Evolutionary conservation across 139 green algal species (phyloP), one percentile per base, ranked within the genome.

Genomic region (Chlorella sp.): DNA sequence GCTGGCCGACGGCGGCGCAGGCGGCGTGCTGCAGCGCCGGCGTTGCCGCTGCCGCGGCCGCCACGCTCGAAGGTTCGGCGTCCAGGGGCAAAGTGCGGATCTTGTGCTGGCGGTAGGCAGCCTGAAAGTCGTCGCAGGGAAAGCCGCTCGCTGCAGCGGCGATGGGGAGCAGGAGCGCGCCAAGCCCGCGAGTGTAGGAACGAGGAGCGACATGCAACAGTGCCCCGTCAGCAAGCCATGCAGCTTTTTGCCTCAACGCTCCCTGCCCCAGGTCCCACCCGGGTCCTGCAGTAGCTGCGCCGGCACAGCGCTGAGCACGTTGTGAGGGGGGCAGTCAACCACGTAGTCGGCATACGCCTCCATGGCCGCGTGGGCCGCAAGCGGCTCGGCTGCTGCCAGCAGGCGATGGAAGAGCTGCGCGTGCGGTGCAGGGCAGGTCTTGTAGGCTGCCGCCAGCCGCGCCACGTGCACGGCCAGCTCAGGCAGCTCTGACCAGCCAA

Each of bases 261-360:
- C 61, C 15, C 33, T 21, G 33, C 31, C 66, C 12, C 11, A 7
- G 23, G 8, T 15, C 60, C 4, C 43, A 75, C 59, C 66, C 15
- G 58, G 42, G 66, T 79, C 38, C 25, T 36, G 36, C 8, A n/a
- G n/a, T n/a, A 43, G 7, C 36, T 9, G 5, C 12, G 59, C 42
- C 1, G 74, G 74, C 31, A 79, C 17, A 0, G 74, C 74, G 0
- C 15, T n/a, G 9, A 33, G 35, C 40, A 79, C 59, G 14, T 41
- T 25, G 11, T 73, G 31, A 0, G 29, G 29, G 3, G 29, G 40
- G 53, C 74, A 67, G 19, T 27, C 48, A 8, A 38, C 41, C 6
- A 62, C 74, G 14, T 79, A 79, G 17, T 42, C 9, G 43, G 31
- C 14, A 33, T 75, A 74, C 21, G 74, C 74, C 33, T 79, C 74